Percentiles rank a stretch among this genome's conserved stretches.
Conservation (phyloP, 1,139 yeast species). For the Nakaseomyces sp. region DNA sequence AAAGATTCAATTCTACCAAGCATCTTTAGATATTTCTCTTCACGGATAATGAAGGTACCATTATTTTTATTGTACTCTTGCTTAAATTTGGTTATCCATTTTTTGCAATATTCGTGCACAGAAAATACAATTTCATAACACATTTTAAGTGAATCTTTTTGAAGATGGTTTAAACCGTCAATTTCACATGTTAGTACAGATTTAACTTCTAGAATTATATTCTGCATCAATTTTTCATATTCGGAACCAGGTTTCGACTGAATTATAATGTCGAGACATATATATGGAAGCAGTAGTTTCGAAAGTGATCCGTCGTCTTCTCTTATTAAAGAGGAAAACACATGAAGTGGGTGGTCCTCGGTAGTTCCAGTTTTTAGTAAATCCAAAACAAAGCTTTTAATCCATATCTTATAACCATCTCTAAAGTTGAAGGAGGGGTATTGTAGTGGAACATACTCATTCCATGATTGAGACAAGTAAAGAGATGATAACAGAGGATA, state of each 20-base stretch:
- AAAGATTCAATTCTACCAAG: slow-evolving; percentile 37
- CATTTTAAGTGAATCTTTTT: slow-evolving; percentile 48
- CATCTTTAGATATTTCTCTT: slow-evolving; percentile 17
- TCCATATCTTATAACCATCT: slow-evolving; percentile 53
- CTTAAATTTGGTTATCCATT: slow-evolving; percentile 49
- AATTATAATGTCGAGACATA: slow-evolving; percentile 57
- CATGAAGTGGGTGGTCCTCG: slow-evolving; percentile 48
- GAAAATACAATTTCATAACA: slow-evolving; percentile 69
- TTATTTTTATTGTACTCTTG: slow-evolving; percentile 20
- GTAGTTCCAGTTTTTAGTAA: slow-evolving; percentile 41
- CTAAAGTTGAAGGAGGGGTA: slow-evolving; percentile 46
- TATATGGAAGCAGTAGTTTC: slow-evolving; percentile 71
- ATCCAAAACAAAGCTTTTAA: slow-evolving; percentile 59
- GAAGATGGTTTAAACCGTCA: slow-evolving; percentile 41
- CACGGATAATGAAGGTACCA: slow-evolving; percentile 26
- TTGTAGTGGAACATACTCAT: slow-evolving; percentile 32
- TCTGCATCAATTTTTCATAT: slow-evolving; percentile 37
- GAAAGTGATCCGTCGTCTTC: slow-evolving; percentile 66
- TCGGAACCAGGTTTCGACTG: slow-evolving; percentile 33
- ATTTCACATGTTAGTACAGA: slow-evolving; percentile 46
- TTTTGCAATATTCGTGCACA: slow-evolving; percentile 73
- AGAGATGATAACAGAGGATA: slow-evolving; percentile 68
- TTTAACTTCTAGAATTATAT: slow-evolving; percentile 50
- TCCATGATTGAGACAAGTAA: slow-evolving; percentile 48
- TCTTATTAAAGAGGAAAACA: slow-evolving; percentile 58